These are phyloP conservation scores for Alternaria ventricosa DNA, from an alignment of 2,329 filamentous ascomycete species.

Conservation along the genomic window DNA sequence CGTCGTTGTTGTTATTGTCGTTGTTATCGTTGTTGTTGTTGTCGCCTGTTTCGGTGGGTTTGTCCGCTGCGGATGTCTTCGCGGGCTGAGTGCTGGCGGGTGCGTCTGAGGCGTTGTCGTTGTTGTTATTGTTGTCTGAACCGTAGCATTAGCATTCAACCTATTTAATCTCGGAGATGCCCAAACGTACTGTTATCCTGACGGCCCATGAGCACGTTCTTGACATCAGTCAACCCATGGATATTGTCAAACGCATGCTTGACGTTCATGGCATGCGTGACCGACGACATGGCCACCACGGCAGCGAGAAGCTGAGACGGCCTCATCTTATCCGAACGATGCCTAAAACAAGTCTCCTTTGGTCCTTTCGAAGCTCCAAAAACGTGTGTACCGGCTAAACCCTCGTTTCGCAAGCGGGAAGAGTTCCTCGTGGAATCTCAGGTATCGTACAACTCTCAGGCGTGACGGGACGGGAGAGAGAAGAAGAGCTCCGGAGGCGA, in stretches of 20 bases:
- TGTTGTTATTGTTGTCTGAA: slow-evolving; percentile 2
- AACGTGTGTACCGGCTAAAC: slow-evolving; percentile 7
- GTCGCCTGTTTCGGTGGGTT: slow-evolving; percentile 15
- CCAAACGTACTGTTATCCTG: slow-evolving; percentile 36
- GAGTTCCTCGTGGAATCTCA: slow-evolving; percentile 16
- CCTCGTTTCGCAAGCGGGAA: slow-evolving; percentile 16
- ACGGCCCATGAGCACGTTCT: slow-evolving; percentile 39
- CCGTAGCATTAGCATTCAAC: not conserved
- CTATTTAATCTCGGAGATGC: not conserved
- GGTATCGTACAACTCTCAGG: slow-evolving; percentile 27
- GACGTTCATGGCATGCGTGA: slow-evolving; percentile 43
- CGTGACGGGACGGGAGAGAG: slow-evolving; percentile 31
- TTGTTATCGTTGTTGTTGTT: slow-evolving; percentile 22
- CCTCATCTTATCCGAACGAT: slow-evolving; percentile 38
- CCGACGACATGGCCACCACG: slow-evolving; percentile 46
- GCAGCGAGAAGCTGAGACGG: slow-evolving; percentile 48
- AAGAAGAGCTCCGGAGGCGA: slow-evolving; percentile 9
- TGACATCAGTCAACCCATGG: slow-evolving; percentile 35
- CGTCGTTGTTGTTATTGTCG: slow-evolving; percentile 17
- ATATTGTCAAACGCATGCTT: slow-evolving; percentile 42
- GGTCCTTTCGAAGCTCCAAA: not conserved
- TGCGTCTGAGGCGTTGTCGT: slow-evolving; percentile 19
- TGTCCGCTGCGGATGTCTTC: slow-evolving; percentile 11
- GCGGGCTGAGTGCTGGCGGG: slow-evolving; percentile 19
- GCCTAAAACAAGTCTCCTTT: not conserved